These are phyloP conservation scores for Chlamydomonas schloesseri DNA, from an alignment of 139 green algal genomes.

Conservation along the genomic window DNA sequence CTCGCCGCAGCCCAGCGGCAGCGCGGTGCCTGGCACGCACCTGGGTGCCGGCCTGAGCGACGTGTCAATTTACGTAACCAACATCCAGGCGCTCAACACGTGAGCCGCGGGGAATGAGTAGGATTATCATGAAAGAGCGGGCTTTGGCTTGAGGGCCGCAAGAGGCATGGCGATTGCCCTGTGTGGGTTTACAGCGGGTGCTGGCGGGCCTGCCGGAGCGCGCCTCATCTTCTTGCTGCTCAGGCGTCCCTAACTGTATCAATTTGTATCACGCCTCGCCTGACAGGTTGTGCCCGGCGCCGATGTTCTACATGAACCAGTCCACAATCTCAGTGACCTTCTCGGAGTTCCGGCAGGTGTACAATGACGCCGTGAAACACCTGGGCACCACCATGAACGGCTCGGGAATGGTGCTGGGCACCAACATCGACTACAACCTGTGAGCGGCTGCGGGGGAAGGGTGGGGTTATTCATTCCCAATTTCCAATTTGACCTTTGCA, in stretches of 20 bases:
- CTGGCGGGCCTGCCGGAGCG: too few species aligned
- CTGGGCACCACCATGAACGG: neutral
- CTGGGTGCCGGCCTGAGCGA: neutral
- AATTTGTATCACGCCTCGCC: too few species aligned
- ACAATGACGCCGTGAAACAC: neutral
- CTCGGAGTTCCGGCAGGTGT: neutral
- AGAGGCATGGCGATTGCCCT: too few species aligned
- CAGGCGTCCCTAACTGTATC: too few species aligned
- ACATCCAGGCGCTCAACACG: neutral
- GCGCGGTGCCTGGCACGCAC: neutral
- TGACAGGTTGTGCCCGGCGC: neutral
- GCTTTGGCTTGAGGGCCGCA: too few species aligned
- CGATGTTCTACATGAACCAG: slow-evolving; percentile 1
- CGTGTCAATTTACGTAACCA: neutral
- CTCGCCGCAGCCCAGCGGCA: neutral
- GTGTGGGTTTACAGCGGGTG: too few species aligned
- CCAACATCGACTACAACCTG: neutral
- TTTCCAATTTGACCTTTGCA: too few species aligned
- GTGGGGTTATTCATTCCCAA: too few species aligned
- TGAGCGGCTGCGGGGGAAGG: neutral
- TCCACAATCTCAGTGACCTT: neutral
- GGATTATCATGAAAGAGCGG: too few species aligned
- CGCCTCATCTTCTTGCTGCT: too few species aligned
- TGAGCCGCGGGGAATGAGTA: neutral
- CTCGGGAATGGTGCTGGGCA: neutral